Evolutionary conservation across 306 rosid genomes (phyloP).

Genomic region (Prunus campanulata): DNA sequence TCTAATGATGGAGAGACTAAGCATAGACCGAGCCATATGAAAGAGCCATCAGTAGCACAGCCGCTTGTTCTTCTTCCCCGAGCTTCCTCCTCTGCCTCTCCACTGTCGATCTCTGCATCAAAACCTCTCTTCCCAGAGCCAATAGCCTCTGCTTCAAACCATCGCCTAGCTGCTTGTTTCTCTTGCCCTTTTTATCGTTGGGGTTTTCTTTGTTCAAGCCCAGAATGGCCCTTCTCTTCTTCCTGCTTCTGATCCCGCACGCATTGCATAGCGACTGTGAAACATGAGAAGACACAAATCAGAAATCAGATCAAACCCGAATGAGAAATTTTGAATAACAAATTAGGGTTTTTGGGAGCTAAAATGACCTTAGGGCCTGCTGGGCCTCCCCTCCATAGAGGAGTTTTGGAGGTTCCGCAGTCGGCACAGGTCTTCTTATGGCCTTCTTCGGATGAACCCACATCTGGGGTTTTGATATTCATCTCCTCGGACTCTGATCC

Average conservation of each 20-base stretch:
- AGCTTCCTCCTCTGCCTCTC: constrained; percentile 70
- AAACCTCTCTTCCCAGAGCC: constrained; percentile 69
- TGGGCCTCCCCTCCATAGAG: constrained; percentile 97
- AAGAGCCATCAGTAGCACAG: constrained; percentile 83
- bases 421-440: constrained; percentile 86
- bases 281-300: not conserved
- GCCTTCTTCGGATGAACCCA: constrained; percentile 48
- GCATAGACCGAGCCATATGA: constrained; percentile 92
- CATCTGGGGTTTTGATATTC: constrained; percentile 40
- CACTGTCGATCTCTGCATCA: constrained; percentile 74
- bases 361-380: constrained; percentile 84
- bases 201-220: constrained; percentile 58
- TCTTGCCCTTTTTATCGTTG: constrained; percentile 50
- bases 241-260: constrained; percentile 97
- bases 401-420: constrained; percentile 90
- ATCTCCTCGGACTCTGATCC: constrained; percentile 74
- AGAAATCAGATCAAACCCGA: constrained; percentile 4
- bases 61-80: constrained; percentile 93
- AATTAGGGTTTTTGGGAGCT: not conserved
- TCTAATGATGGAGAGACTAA: not conserved
- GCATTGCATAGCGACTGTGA: constrained; percentile 88
- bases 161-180: constrained; percentile 43
- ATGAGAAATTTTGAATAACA: no score
- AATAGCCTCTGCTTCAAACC: constrained; percentile 56
- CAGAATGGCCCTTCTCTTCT: constrained; percentile 81